Conservation (phyloP, 371 early-diverging fungal genomes). For the Globomyces sp. region DNA sequence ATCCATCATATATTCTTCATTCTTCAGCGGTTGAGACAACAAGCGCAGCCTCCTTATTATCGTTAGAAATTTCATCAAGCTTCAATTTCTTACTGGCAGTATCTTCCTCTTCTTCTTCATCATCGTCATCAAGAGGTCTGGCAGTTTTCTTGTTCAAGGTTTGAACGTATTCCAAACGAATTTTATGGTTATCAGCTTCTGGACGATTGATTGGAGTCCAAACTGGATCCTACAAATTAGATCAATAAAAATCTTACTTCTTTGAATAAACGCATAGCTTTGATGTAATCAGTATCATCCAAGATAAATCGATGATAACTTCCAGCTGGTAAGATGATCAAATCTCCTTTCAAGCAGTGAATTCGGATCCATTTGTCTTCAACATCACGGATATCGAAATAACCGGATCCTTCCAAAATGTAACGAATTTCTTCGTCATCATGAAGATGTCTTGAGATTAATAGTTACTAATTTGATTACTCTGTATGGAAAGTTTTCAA, state of each 20-base stretch:
- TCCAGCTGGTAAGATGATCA: constrained; percentile 92
- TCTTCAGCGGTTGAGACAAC: constrained; percentile 1
- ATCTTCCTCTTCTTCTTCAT: constrained; percentile 10
- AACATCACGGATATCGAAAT: constrained; percentile 67
- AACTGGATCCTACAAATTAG: constrained; percentile 61
- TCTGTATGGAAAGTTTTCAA: constrained; percentile 90
- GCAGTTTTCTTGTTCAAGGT: neutral
- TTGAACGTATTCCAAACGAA: neutral
- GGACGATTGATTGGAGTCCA: constrained; percentile 90
- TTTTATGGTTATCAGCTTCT: constrained; percentile 5
- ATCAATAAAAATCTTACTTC: constrained; percentile 45
- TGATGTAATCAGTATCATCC: constrained; percentile 80
- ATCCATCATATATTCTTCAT: no score
- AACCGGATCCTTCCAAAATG: constrained; percentile 86
- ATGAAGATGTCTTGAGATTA: constrained; percentile 72
- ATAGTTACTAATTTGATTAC: constrained; percentile 41
- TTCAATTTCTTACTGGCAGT: constrained; percentile 18
- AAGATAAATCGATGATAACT: constrained; percentile 95
- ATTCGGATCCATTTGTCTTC: constrained; percentile 91
- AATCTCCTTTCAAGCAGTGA: constrained; percentile 67
- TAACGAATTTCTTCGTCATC: constrained; percentile 97
- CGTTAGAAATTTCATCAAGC: neutral
- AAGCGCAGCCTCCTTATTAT: constrained; percentile 12
- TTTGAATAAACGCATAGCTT: constrained; percentile 90
- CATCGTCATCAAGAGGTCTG: neutral